Evolutionary conservation across 2,329 filamentous ascomycete species (phyloP).

Genomic region (Aspergillus glaucus): DNA sequence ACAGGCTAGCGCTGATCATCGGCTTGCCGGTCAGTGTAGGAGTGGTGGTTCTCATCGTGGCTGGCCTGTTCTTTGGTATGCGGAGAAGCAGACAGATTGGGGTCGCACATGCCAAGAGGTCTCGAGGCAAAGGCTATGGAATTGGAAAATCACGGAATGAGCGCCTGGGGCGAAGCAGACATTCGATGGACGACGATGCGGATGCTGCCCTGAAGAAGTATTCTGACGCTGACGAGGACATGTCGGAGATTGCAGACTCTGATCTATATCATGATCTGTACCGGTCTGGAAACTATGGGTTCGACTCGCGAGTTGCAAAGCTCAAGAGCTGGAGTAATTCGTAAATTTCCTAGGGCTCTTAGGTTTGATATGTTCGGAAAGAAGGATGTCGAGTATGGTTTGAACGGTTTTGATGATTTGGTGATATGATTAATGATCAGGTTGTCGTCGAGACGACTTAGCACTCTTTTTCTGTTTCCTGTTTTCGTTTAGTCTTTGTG

Average conservation of each 20-base stretch:
- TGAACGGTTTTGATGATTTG: too few species aligned
- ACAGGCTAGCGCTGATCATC: slow-evolving; percentile 33
- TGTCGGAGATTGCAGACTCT: slow-evolving; percentile 3
- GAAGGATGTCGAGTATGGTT: too few species aligned
- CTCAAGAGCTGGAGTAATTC: slow-evolving; percentile 28
- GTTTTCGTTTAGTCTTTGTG: too few species aligned
- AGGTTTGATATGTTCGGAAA: too few species aligned
- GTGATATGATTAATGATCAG: too few species aligned
- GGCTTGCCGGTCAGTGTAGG: slow-evolving; percentile 37
- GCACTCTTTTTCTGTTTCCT: too few species aligned
- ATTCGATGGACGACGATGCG: slow-evolving; percentile 20
- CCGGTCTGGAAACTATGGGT: slow-evolving; percentile 23
- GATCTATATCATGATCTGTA: slow-evolving; percentile 25
- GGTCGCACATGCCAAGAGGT: slow-evolving; percentile 30
- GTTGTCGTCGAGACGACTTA: too few species aligned
- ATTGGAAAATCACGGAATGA: slow-evolving; percentile 29
- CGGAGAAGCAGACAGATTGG: slow-evolving; percentile 33
- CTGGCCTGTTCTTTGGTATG: slow-evolving; percentile 38
- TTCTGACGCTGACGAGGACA: slow-evolving; percentile 13
- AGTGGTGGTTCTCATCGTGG: slow-evolving; percentile 29
- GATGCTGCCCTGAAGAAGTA: slow-evolving; percentile 21
- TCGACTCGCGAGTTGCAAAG: slow-evolving; percentile 32
- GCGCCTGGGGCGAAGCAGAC: slow-evolving; percentile 25
- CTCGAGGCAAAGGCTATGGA: slow-evolving; percentile 32
- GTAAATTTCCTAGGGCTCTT: not conserved